Percentiles rank a stretch among this genome's conserved stretches.
phyloP scores from a whole-genome alignment of 495 filamentous ascomycete species.

The Saxophila tyrrhenica region DNA sequence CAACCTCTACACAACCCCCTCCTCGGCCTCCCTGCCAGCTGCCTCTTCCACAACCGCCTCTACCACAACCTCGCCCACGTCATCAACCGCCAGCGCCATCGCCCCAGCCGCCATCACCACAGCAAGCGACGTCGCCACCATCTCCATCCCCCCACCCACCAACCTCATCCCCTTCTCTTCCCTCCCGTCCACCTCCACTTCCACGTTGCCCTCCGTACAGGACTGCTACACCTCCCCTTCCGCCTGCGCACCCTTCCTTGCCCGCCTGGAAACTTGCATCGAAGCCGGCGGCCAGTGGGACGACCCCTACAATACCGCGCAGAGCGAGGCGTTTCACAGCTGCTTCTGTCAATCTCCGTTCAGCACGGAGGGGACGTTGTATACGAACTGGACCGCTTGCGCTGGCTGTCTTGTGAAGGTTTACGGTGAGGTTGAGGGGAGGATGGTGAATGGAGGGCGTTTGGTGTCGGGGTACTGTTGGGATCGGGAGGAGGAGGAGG shows the following conservation, averaged over 20 bases:
- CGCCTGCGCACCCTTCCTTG: background rate
- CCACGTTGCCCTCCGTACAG: background rate
- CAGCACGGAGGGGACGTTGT: background rate
- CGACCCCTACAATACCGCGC: background rate
- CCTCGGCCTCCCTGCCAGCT: background rate
- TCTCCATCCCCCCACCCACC: background rate
- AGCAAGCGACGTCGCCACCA: background rate
- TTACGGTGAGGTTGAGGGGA: background rate
- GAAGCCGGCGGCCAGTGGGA: background rate
- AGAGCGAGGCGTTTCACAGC: background rate
- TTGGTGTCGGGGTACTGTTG: background rate
- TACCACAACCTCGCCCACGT: background rate
- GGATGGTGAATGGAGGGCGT: background rate
- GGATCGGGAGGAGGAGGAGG: too few species aligned
- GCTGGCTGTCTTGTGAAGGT: background rate
- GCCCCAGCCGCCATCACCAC: background rate
- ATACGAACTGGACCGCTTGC: background rate
- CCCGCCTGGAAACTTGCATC: background rate
- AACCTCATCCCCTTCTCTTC: background rate
- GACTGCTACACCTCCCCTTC: background rate
- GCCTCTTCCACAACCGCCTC: background rate
- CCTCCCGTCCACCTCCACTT: background rate
- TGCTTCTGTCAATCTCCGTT: background rate
- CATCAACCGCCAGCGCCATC: background rate
- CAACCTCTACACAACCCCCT: background rate